Evolutionary conservation across 495 filamentous ascomycete species (phyloP).

Genomic region (Recurvomyces mirabilis): DNA sequence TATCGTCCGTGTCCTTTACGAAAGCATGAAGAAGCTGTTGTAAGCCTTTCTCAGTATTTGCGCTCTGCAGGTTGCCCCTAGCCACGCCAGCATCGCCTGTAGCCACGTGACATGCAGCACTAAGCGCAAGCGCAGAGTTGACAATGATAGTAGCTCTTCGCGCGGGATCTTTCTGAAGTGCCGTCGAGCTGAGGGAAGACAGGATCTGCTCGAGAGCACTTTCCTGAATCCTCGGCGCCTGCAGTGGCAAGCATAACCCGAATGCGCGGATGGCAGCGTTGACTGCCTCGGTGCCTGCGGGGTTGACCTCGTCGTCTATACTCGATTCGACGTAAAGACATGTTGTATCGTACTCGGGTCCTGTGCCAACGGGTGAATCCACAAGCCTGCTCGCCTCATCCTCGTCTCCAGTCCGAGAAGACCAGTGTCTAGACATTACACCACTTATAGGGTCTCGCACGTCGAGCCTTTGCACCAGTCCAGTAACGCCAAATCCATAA

Average conservation of each 20-base stretch:
- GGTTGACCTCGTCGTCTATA: constrained; percentile 49
- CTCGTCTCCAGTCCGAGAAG: constrained; percentile 52
- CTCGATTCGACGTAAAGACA: constrained; percentile 45
- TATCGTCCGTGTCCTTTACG: constrained; percentile 69
- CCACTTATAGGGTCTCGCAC: constrained; percentile 34
- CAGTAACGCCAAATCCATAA: constrained; percentile 83
- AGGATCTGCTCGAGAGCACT: constrained; percentile 88
- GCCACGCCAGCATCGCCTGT: constrained; percentile 64
- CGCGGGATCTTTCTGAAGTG: constrained; percentile 74
- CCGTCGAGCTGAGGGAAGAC: constrained; percentile 67
- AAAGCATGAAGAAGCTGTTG: constrained; percentile 67
- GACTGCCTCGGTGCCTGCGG: constrained; percentile 83
- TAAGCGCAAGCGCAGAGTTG: constrained; percentile 74
- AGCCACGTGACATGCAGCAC: constrained; percentile 71
- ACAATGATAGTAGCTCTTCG: constrained; percentile 81
- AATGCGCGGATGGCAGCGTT: constrained; percentile 89
- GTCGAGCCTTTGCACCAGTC: constrained; percentile 68
- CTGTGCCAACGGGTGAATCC: constrained; percentile 65
- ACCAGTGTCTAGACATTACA: constrained; percentile 45
- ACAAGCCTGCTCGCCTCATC: constrained; percentile 54
- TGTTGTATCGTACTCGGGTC: constrained; percentile 82
- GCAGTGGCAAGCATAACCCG: constrained; percentile 76
- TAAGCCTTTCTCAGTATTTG: constrained; percentile 73
- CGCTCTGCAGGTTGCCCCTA: constrained; percentile 59
- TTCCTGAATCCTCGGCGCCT: constrained; percentile 83